phyloP scores from a whole-genome alignment of 1,284 basidiomycete species.

The Earliella scabrosa region DNA sequence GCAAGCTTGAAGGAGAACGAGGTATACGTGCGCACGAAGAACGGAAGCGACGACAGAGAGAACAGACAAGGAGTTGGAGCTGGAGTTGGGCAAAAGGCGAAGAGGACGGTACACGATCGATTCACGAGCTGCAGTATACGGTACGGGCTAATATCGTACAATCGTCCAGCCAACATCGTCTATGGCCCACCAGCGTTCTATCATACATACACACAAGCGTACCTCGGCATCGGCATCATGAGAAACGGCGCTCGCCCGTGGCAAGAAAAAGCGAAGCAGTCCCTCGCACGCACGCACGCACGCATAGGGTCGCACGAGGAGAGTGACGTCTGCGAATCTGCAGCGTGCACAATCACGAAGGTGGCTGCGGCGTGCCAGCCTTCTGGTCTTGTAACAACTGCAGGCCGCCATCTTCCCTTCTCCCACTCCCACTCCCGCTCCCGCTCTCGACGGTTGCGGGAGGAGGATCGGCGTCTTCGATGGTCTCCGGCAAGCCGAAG shows the following conservation, averaged over 20 bases:
- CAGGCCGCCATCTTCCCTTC: too few relatives aligned
- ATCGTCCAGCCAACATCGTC: slow-evolving; percentile 1
- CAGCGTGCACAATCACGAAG: not conserved
- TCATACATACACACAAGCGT: slow-evolving; percentile 8
- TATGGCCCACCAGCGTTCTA: not conserved
- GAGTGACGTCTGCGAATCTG: not conserved
- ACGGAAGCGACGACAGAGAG: too few relatives aligned
- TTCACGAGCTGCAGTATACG: not conserved
- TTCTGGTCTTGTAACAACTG: too few relatives aligned
- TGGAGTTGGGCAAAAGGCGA: not conserved
- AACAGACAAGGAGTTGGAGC: too few relatives aligned
- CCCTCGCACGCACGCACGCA: too few relatives aligned
- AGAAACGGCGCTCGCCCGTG: not conserved
- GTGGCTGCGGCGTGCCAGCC: slow-evolving; percentile 15
- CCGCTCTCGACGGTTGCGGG: not conserved
- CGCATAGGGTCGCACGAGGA: too few relatives aligned
- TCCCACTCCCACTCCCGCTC: not conserved
- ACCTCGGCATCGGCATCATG: not conserved
- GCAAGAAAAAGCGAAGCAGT: not conserved
- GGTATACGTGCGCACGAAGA: too few relatives aligned
- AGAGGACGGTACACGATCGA: not conserved
- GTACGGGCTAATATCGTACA: slow-evolving; percentile 13
- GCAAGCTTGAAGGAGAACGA: too few relatives aligned
- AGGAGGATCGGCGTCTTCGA: slow-evolving; percentile 19
- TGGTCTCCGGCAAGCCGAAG: slow-evolving; percentile 22